A percentile compares a stretch with the other conserved stretches of the same genome.
phyloP scores from a whole-genome alignment of 2,329 filamentous ascomycete species.

The Nemania sp. region DNA sequence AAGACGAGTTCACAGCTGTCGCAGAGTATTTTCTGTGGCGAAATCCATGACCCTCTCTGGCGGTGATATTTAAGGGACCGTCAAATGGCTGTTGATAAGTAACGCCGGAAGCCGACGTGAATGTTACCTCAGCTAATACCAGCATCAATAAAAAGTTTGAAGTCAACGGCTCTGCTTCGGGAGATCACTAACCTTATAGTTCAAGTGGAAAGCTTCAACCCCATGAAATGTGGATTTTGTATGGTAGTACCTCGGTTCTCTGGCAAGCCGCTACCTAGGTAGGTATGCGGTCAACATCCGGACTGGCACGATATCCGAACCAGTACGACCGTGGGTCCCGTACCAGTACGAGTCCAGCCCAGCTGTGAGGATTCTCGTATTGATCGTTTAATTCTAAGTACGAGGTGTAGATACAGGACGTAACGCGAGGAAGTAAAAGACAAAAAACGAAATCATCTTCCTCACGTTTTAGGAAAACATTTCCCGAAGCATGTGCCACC shows the following conservation, averaged over 20 bases:
- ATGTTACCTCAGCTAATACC: slow-evolving; percentile 12
- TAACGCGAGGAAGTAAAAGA: no score
- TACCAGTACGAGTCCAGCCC: no score
- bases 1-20: slow-evolving; percentile 20
- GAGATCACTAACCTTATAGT: slow-evolving; percentile 2
- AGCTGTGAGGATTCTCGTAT: no score
- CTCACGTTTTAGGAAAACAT: no score
- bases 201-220: slow-evolving; percentile 2
- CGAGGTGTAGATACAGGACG: no score
- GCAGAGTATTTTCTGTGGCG: slow-evolving; percentile 23
- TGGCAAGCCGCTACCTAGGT: background rate
- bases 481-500: no score
- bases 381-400: no score
- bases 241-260: background rate
- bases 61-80: slow-evolving; percentile 14
- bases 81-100: slow-evolving; percentile 18
- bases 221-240: slow-evolving; percentile 1
- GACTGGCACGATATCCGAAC: no score
- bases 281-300: background rate
- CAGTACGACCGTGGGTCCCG: no score
- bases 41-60: slow-evolving; percentile 21
- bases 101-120: slow-evolving; percentile 11
- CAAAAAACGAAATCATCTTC: no score
- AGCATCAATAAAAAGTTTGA: slow-evolving; percentile 13
- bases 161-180: background rate